phyloP scores from a whole-genome alignment of 1,139 yeast genomes.

The Sugiyamaella castrensis region DNA sequence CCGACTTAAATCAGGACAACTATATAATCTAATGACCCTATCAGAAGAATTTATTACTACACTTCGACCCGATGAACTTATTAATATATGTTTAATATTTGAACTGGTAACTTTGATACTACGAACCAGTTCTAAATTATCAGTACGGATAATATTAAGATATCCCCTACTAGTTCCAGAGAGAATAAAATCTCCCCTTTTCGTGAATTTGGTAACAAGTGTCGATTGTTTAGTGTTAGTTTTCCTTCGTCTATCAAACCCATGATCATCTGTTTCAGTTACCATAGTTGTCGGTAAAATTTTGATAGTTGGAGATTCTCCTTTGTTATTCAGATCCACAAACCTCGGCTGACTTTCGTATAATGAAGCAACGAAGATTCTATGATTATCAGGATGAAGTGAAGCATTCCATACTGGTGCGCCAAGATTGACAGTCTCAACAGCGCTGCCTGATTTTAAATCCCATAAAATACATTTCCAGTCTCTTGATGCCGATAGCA shows the following conservation, averaged over 20 bases:
- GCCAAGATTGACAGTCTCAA: slow-evolving; percentile 52
- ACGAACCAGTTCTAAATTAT: slow-evolving; percentile 40
- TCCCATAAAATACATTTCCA: slow-evolving; percentile 88
- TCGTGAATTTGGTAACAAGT: slow-evolving; percentile 39
- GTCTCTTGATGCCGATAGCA: slow-evolving; percentile 77
- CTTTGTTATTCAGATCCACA: slow-evolving; percentile 28
- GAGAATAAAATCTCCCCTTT: slow-evolving; percentile 54
- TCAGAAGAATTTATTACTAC: slow-evolving; percentile 81
- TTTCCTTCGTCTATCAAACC: slow-evolving; percentile 1
- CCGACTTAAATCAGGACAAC: slow-evolving; percentile 47
- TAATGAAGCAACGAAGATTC: slow-evolving; percentile 48
- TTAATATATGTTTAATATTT: slow-evolving; percentile 65
- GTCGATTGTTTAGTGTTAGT: slow-evolving; percentile 33
- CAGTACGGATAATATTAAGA: slow-evolving; percentile 48
- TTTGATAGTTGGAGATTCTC: slow-evolving; percentile 25
- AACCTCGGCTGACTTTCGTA: slow-evolving; percentile 36
- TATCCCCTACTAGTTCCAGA: slow-evolving; percentile 82
- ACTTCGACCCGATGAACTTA: slow-evolving; percentile 65
- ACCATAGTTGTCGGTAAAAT: slow-evolving; percentile 23
- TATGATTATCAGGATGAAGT: slow-evolving; percentile 51
- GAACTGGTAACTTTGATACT: slow-evolving; percentile 60
- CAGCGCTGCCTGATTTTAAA: slow-evolving; percentile 45
- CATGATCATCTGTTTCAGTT: background rate
- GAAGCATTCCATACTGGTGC: slow-evolving; percentile 72
- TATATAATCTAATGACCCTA: slow-evolving; percentile 70